Conservation (phyloP, 148 eudicot genomes). For the Arctostaphylos glauca region DNA sequence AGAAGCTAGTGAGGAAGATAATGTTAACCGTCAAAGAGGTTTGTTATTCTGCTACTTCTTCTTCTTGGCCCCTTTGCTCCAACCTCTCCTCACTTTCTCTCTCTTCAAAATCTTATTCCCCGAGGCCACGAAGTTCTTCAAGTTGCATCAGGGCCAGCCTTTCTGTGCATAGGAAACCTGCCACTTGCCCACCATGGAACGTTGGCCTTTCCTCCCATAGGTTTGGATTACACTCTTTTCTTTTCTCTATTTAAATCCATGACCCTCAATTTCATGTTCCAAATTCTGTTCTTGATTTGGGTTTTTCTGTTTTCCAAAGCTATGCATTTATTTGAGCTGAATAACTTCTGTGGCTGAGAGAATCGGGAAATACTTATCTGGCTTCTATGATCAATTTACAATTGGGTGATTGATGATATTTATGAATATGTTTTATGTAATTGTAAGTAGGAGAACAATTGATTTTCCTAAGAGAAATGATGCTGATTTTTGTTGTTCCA, state of each 20-base stretch:
- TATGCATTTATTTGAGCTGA: not conserved
- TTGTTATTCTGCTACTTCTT: conserved; percentile 26
- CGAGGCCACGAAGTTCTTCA: not conserved
- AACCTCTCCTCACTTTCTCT: conserved; percentile 21
- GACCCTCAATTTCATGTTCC: not conserved
- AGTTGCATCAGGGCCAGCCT: conserved; percentile 29
- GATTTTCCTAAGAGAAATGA: not conserved
- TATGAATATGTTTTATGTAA: not conserved
- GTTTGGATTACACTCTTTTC: conserved; percentile 18
- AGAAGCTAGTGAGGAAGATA: conserved; percentile 31
- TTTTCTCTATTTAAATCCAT: not conserved
- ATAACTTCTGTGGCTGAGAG: not conserved
- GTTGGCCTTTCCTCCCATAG: conserved; percentile 39
- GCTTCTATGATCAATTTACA: not conserved
- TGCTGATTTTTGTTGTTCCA: not conserved
- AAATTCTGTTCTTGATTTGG: not conserved
- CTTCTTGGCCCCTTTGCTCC: conserved; percentile 31
- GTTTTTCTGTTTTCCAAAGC: not conserved
- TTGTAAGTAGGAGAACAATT: not conserved
- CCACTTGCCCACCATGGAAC: conserved; percentile 11
- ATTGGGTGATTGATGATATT: not conserved
- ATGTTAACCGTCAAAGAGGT: conserved; percentile 51
- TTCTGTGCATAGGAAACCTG: conserved; percentile 31
- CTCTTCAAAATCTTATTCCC: conserved; percentile 9
- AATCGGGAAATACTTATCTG: not conserved